phyloP scores from a whole-genome alignment of 257 asterid species.

The Solanum paucissectum region DNA sequence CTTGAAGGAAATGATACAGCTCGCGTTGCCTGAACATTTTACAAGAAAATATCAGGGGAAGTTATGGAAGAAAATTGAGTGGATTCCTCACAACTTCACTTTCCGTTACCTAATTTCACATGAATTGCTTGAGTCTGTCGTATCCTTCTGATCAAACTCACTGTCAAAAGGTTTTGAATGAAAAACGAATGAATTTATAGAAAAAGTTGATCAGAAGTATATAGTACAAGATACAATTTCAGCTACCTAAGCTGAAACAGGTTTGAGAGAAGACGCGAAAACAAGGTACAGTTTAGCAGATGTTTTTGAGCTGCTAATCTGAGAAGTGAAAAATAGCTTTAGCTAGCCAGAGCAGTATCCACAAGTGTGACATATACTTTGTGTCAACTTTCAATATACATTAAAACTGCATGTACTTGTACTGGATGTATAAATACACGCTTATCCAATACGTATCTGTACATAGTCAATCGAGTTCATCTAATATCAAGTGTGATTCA shows the following conservation, averaged over 20 bases:
- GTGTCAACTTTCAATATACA: background rate
- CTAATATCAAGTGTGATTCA: slow-evolving; percentile 13
- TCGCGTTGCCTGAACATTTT: slow-evolving; percentile 30
- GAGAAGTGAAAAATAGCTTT: background rate
- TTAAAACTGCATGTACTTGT: background rate
- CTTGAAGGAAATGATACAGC: slow-evolving; percentile 40
- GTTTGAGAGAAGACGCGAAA: background rate
- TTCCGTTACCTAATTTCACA: slow-evolving; percentile 50
- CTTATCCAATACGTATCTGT: background rate
- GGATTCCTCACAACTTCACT: slow-evolving; percentile 59
- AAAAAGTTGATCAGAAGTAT: background rate
- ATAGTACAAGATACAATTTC: background rate
- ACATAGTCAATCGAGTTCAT: background rate
- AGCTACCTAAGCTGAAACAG: background rate
- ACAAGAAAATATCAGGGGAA: slow-evolving; percentile 23
- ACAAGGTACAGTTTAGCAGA: background rate
- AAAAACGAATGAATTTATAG: background rate
- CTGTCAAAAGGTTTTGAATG: background rate
- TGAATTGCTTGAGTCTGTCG: slow-evolving; percentile 26
- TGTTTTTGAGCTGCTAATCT: background rate
- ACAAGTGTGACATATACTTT: background rate
- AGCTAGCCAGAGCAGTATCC: background rate
- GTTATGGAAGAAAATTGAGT: slow-evolving; percentile 51
- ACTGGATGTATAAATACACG: background rate
- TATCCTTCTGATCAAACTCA: background rate